Conservation (phyloP, 345 rosid genomes). For the Clausena lansium region DNA sequence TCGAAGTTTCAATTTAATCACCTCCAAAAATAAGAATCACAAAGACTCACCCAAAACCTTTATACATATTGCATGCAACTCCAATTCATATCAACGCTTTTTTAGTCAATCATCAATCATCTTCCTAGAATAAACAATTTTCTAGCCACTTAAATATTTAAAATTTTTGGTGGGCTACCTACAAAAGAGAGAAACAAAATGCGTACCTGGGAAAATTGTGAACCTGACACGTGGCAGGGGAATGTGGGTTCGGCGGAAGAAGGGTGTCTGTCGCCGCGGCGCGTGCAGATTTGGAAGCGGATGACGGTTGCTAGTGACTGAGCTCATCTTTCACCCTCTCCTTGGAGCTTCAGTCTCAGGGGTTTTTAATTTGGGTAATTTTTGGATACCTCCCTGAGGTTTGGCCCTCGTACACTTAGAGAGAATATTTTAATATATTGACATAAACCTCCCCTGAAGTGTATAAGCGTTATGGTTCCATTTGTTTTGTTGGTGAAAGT, state of each 20-base stretch:
- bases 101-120: too few relatives aligned
- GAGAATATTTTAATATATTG: too few relatives aligned
- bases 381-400: too few relatives aligned
- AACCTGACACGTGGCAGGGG: neutral
- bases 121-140: too few relatives aligned
- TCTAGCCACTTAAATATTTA: too few relatives aligned
- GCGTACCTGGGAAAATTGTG: conserved; percentile 1
- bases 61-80: too few relatives aligned
- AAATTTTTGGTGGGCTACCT: too few relatives aligned
- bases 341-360: neutral
- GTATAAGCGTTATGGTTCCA: too few relatives aligned
- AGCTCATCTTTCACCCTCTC: neutral
- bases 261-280: neutral
- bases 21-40: neutral
- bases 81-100: too few relatives aligned
- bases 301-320: neutral
- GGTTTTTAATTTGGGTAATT: neutral
- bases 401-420: too few relatives aligned
- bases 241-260: neutral
- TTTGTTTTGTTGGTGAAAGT: too few relatives aligned
- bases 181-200: neutral
- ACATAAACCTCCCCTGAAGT: too few relatives aligned
- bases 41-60: neutral
- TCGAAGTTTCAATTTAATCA: neutral
- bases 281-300: neutral